A percentile compares a stretch with the other conserved stretches of the same genome.
phyloP scores from a whole-genome alignment of 2,329 filamentous ascomycete species.

The Colletotrichum sp. region DNA sequence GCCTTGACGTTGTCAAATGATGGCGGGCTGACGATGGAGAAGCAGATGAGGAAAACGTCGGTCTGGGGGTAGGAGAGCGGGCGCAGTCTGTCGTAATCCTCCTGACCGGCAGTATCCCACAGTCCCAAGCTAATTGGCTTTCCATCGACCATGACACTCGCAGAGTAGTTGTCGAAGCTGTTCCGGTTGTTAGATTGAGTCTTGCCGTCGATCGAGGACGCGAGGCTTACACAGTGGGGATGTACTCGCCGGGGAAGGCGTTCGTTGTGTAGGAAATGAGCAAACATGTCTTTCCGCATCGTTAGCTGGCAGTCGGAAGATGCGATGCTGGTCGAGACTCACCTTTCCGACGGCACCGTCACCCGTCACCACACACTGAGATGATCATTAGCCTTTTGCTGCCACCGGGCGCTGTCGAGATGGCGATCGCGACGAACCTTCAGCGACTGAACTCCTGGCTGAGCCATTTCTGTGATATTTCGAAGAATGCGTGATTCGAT shows the following conservation, averaged over 20 bases:
- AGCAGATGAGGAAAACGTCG: constrained; percentile 97
- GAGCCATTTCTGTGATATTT: constrained; percentile 65
- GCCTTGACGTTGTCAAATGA: constrained; percentile 99
- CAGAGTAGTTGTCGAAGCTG: constrained; percentile 98
- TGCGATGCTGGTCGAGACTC: constrained; percentile 35
- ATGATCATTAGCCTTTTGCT: neutral
- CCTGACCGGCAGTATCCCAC: constrained; percentile 98
- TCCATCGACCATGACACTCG: constrained; percentile 98
- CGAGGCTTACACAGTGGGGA: constrained; percentile 86
- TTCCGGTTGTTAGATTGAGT: neutral
- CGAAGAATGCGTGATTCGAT: neutral
- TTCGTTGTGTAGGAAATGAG: constrained; percentile 99
- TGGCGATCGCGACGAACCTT: constrained; percentile 65
- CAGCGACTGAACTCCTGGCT: constrained; percentile 85
- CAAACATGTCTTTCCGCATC: constrained; percentile 80
- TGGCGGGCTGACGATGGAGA: constrained; percentile 96
- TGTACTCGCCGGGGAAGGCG: constrained; percentile 99
- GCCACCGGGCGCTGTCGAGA: neutral
- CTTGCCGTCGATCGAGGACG: neutral
- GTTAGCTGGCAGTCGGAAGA: constrained; percentile 22
- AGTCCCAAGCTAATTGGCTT: constrained; percentile 96
- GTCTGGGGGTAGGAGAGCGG: constrained; percentile 98
- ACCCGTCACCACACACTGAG: constrained; percentile 95
- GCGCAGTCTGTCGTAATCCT: constrained; percentile 95
- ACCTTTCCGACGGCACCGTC: constrained; percentile 99